phyloP scores from a whole-genome alignment of 768 basidiomycete species.

The Auriculariales sp. region DNA sequence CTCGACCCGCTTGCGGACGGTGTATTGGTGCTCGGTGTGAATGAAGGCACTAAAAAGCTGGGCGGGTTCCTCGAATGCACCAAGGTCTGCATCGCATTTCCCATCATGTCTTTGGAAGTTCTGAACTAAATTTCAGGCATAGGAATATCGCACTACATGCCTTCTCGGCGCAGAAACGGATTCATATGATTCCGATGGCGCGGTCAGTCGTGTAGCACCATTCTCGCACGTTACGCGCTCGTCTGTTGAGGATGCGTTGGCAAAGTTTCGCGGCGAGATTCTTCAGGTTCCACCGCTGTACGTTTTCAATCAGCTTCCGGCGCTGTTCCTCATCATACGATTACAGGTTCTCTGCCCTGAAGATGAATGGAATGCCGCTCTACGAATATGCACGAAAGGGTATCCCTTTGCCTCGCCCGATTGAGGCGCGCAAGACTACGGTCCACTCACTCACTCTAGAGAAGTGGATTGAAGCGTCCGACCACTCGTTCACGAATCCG shows the following conservation, averaged over 20 bases:
- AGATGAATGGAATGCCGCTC: slow-evolving; percentile 93
- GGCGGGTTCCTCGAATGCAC: slow-evolving; percentile 72
- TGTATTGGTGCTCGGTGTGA: slow-evolving; percentile 81
- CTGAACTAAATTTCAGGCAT: slow-evolving; percentile 7
- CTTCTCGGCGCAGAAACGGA: slow-evolving; percentile 91
- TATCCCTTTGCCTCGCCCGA: slow-evolving; percentile 86
- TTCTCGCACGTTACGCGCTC: slow-evolving; percentile 78
- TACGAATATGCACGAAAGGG: slow-evolving; percentile 92
- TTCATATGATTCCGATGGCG: slow-evolving; percentile 83
- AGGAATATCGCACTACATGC: slow-evolving; percentile 90
- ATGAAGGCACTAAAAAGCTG: slow-evolving; percentile 80
- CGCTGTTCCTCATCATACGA: background rate
- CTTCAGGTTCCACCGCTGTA: slow-evolving; percentile 87
- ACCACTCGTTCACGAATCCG: slow-evolving; percentile 73
- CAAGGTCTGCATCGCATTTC: slow-evolving; percentile 41
- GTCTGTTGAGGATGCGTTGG: slow-evolving; percentile 51
- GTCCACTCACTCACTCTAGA: slow-evolving; percentile 69
- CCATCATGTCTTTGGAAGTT: background rate
- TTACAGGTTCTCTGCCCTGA: slow-evolving; percentile 85
- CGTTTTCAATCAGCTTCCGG: slow-evolving; percentile 8
- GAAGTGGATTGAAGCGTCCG: slow-evolving; percentile 49
- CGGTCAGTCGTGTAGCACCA: slow-evolving; percentile 57
- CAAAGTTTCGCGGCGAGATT: slow-evolving; percentile 74
- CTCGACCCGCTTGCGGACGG: slow-evolving; percentile 95
- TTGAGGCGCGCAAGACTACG: slow-evolving; percentile 70